Evolutionary conservation across 768 basidiomycete species (phyloP), one percentile per base, ranked within the genome.

Genomic region (Ramaria sp.): DNA sequence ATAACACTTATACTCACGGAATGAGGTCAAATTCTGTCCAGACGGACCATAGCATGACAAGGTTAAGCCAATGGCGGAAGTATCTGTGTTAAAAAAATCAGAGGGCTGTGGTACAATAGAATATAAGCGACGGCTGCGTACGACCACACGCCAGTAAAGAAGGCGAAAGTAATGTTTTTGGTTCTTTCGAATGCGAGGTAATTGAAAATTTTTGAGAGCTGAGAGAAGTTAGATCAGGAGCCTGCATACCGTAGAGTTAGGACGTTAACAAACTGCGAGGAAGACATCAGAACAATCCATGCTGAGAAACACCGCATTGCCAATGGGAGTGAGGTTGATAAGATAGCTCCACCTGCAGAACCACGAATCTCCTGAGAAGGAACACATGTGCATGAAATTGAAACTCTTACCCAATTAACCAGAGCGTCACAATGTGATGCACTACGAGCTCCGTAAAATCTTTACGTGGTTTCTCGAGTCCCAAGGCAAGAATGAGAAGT

Each of bases 231-330:
- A 39, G 17, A 33, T 42, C 24, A 37, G 49, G 30, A 0, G 15
- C 37, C 17, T 17, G 27, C 19, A 19, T 5, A 51, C n/a, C 27
- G n/a, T 24, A 22, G n/a, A n/a, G n/a, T n/a, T n/a, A n/a, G n/a
- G n/a, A 1, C 41, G 33, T 11, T 45, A 27, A 72, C 86, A 61
- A 61, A 91, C 86, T 12, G 90, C 92, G 12, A 99, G 75, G 69
- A 87, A 89, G 34, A 82, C 71, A 66, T 99, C 96, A 0, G 94
- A 91, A 19, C 94, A 76, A 72, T 99, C 96, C 96, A 98, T 98
- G 67, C 92, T 96, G 72, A 94, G 78, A 64, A 86, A 98, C 30
- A 99, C 80, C 5, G 92, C 86, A 61, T 89, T 88, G 10, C 96
- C 96, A 43, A 98, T 93, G 52, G 80, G 70, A 0, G 93, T 97